These are phyloP conservation scores for Trametes meyenii DNA, from an alignment of 768 basidiomycete genomes.

Conservation along the genomic window DNA sequence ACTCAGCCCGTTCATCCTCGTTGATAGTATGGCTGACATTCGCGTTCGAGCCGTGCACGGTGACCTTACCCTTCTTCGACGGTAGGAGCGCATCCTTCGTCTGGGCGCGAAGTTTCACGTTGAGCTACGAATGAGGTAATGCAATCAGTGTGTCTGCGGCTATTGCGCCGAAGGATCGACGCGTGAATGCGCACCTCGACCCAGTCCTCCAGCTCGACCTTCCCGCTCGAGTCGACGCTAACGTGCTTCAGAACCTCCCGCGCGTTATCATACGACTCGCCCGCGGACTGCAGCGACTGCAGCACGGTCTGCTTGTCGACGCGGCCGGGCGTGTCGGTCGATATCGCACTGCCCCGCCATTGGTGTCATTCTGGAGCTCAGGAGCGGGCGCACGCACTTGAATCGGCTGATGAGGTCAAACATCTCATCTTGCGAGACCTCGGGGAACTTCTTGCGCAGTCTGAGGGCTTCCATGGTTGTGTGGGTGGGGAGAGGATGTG, in stretches of 20 bases:
- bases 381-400: slow-evolving; percentile 66
- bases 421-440: slow-evolving; percentile 92
- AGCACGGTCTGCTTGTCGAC: slow-evolving; percentile 83
- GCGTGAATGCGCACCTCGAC: slow-evolving; percentile 72
- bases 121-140: slow-evolving; percentile 52
- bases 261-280: slow-evolving; percentile 89
- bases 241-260: slow-evolving; percentile 92
- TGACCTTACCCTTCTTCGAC: slow-evolving; percentile 85
- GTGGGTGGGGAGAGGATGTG: slow-evolving; percentile 6
- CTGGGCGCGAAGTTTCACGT: slow-evolving; percentile 73
- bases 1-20: slow-evolving; percentile 92
- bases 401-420: slow-evolving; percentile 92
- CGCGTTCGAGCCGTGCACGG: slow-evolving; percentile 91
- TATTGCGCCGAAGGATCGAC: slow-evolving; percentile 11
- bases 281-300: slow-evolving; percentile 73
- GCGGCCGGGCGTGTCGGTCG: slow-evolving; percentile 80
- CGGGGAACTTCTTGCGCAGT: slow-evolving; percentile 90
- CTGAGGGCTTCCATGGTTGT: slow-evolving; percentile 75
- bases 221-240: slow-evolving; percentile 91
- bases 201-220: slow-evolving; percentile 97
- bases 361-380: background rate
- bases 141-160: slow-evolving; percentile 22
- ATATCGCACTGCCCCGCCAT: slow-evolving; percentile 56
- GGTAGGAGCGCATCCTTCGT: slow-evolving; percentile 44
- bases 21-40: slow-evolving; percentile 98